Evolutionary conservation across 805 yeast genomes (phyloP).

Genomic region (Starmerella etchellsii): DNA sequence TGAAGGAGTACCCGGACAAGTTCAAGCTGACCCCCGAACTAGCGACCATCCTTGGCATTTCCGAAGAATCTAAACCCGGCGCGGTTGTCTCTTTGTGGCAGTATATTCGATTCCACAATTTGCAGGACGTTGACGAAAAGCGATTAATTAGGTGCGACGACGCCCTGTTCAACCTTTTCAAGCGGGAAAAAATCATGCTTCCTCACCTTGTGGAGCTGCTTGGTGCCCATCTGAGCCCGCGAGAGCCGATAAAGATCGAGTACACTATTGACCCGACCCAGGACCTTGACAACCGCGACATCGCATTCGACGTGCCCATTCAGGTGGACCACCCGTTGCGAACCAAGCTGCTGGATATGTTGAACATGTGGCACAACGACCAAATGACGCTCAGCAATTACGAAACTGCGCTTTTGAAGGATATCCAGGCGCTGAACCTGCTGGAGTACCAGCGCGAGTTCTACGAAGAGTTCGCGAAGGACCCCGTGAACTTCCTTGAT

Average conservation of each 20-base stretch:
- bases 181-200: conserved; percentile 42
- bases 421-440: conserved; percentile 39
- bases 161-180: conserved; percentile 34
- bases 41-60: conserved; percentile 57
- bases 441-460: conserved; percentile 60
- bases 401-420: conserved; percentile 35
- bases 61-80: conserved; percentile 76
- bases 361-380: conserved; percentile 30
- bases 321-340: conserved; percentile 33
- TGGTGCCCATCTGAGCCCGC: conserved; percentile 55
- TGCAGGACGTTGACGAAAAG: conserved; percentile 46
- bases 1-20: conserved; percentile 60
- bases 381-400: conserved; percentile 33
- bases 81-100: conserved; percentile 70
- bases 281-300: conserved; percentile 63
- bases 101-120: conserved; percentile 52
- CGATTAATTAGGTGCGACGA: conserved; percentile 41
- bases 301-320: conserved; percentile 63
- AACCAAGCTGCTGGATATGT: conserved; percentile 27
- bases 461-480: conserved; percentile 55
- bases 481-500: conserved; percentile 65
- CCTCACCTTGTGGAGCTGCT: conserved; percentile 60
- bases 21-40: conserved; percentile 53
- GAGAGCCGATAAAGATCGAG: conserved; percentile 65
- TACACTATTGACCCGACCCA: conserved; percentile 66